Conservation (phyloP, 306 rosid species). For the Acacia confusa region DNA sequence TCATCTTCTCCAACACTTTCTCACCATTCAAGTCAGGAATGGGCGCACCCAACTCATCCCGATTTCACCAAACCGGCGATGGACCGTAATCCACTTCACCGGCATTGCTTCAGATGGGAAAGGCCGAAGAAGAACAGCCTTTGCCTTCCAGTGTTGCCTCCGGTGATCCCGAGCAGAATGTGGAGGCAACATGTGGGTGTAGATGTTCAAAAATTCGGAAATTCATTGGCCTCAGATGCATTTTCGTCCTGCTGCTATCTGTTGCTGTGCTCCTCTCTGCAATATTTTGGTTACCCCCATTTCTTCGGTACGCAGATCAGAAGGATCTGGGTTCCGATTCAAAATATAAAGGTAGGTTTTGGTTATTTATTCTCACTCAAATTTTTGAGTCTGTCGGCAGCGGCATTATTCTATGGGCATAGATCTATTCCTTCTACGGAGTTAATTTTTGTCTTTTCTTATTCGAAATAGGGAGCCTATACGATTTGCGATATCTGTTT, state of each 20-base stretch:
- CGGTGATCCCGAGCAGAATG: slow-evolving; percentile 37
- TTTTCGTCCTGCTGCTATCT: slow-evolving; percentile 58
- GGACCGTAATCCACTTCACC: slow-evolving; percentile 48
- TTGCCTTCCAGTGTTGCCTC: slow-evolving; percentile 38
- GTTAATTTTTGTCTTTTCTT: background rate
- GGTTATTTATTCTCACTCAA: background rate
- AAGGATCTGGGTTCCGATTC: slow-evolving; percentile 57
- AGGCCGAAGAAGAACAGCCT: slow-evolving; percentile 53
- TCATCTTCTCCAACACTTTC: background rate
- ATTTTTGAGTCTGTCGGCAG: slow-evolving; percentile 15
- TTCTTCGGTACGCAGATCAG: slow-evolving; percentile 57
- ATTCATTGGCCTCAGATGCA: slow-evolving; percentile 56
- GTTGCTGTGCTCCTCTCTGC: slow-evolving; percentile 68
- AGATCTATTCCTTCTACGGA: slow-evolving; percentile 42
- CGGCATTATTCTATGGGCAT: slow-evolving; percentile 28
- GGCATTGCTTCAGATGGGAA: slow-evolving; percentile 72
- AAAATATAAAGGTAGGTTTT: slow-evolving; percentile 55
- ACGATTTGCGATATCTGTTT: slow-evolving; percentile 10
- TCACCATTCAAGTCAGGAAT: slow-evolving; percentile 33
- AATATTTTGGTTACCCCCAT: slow-evolving; percentile 70
- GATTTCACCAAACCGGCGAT: slow-evolving; percentile 38
- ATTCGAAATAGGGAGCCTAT: background rate
- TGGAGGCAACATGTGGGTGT: slow-evolving; percentile 34
- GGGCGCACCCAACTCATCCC: slow-evolving; percentile 40
- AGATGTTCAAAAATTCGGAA: slow-evolving; percentile 41